These are phyloP conservation scores for Dioscorea cayenensis DNA, from an alignment of 116 monocot species.

Conservation along the genomic window DNA sequence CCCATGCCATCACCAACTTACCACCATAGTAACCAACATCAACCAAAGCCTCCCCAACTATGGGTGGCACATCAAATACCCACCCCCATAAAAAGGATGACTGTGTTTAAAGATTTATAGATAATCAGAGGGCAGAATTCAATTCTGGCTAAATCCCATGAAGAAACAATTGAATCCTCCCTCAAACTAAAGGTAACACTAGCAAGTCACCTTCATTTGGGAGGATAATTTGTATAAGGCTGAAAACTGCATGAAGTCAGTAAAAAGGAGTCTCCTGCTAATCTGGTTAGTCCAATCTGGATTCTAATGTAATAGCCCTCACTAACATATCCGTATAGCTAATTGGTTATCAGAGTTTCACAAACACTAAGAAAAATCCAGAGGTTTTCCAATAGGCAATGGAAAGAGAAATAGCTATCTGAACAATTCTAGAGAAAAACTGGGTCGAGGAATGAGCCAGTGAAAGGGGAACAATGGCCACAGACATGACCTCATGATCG, in stretches of 20 bases:
- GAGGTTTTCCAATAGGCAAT: too few species aligned
- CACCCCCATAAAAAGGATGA: conserved; percentile 94
- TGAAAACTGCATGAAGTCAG: too few species aligned
- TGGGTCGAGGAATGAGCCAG: conserved; percentile 53
- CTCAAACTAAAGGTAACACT: too few species aligned
- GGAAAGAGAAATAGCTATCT: conserved; percentile 34
- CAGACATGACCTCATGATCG: conserved; percentile 91
- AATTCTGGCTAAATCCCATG: conserved; percentile 40
- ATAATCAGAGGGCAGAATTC: conserved; percentile 16
- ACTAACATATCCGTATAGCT: too few species aligned
- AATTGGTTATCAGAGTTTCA: too few species aligned
- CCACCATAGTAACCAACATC: conserved; percentile 92
- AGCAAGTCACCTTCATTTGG: too few species aligned
- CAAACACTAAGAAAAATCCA: too few species aligned
- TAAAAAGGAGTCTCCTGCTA: too few species aligned
- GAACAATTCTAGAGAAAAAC: conserved; percentile 79
- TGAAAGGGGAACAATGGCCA: conserved; percentile 78
- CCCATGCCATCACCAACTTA: conserved; percentile 80
- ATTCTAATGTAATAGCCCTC: too few species aligned
- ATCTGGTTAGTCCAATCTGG: too few species aligned
- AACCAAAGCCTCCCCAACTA: conserved; percentile 79
- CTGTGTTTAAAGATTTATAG: conserved; percentile 28
- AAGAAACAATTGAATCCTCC: too few species aligned
- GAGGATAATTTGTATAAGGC: too few species aligned
- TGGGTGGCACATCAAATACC: conserved; percentile 59